Conservation (phyloP, 768 basidiomycete species). For the Lactifluus hygrophoroides region DNA sequence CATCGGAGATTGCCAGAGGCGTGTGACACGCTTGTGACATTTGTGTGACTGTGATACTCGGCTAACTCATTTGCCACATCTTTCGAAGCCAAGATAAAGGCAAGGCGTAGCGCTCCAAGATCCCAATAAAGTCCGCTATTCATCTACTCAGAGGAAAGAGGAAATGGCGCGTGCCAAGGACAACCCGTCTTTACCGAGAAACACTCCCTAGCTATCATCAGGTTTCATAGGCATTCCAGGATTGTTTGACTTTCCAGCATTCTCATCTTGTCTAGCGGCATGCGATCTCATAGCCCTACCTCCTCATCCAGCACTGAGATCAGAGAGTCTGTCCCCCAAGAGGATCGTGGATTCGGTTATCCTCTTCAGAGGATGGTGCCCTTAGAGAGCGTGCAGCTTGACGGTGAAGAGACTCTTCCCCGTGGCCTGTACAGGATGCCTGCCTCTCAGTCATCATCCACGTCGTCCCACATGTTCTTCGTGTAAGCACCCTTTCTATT, state of each 20-base stretch:
- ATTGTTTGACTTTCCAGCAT: background rate
- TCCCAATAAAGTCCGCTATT: background rate
- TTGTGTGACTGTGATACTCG: no score
- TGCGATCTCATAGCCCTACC: background rate
- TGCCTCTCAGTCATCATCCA: conserved; percentile 11
- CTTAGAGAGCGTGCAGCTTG: background rate
- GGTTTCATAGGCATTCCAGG: background rate
- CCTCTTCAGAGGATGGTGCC: conserved; percentile 18
- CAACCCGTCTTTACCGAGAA: background rate
- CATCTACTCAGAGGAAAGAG: background rate
- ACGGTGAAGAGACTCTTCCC: background rate
- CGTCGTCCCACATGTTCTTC: conserved; percentile 12
- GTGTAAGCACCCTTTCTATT: background rate
- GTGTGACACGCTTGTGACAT: no score
- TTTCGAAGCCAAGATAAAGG: no score
- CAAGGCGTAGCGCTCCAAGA: background rate
- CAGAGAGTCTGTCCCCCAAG: background rate
- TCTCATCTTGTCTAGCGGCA: background rate
- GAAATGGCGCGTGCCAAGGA: background rate
- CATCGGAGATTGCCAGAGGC: no score
- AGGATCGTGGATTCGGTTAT: conserved; percentile 9
- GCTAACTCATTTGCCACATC: no score
- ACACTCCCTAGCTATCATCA: background rate
- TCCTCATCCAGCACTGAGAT: background rate
- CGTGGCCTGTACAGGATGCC: conserved; percentile 11